phyloP scores from a whole-genome alignment of 1,284 basidiomycete species.

The Coniophora puteana region DNA sequence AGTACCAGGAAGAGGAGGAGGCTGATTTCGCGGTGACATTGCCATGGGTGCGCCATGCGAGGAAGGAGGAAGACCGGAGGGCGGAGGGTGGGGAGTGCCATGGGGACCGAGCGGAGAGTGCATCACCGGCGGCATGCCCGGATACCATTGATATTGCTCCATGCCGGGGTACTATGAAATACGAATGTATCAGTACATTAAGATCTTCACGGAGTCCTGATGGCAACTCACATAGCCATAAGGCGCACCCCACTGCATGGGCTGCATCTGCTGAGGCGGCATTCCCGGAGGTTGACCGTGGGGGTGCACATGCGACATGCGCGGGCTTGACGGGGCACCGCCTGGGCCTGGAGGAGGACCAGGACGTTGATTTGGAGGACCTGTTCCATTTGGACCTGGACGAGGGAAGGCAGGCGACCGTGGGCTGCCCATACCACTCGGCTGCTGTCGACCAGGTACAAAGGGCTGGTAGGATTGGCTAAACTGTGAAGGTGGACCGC shows the following conservation, averaged over 20 bases:
- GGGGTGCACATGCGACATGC: conserved; percentile 54
- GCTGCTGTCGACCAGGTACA: conserved; percentile 38
- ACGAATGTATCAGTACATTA: conserved; percentile 17
- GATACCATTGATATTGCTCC: conserved; percentile 38
- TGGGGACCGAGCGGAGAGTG: conserved; percentile 26
- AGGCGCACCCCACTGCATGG: conserved; percentile 28
- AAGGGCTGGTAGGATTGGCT: conserved; percentile 44
- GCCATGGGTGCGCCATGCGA: too few species aligned
- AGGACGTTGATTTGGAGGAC: conserved; percentile 50
- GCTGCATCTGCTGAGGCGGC: conserved; percentile 39
- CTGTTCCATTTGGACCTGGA: conserved; percentile 58
- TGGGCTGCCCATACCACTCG: conserved; percentile 43
- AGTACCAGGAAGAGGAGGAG: conserved; percentile 57
- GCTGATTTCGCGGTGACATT: conserved; percentile 63
- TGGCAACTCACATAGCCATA: conserved; percentile 41
- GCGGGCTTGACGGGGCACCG: conserved; percentile 53
- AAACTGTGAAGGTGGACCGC: conserved; percentile 37
- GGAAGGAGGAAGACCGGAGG: too few species aligned
- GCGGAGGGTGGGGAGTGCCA: conserved; percentile 38
- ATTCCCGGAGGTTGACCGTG: conserved; percentile 43
- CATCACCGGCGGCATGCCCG: conserved; percentile 27
- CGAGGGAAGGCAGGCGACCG: conserved; percentile 65
- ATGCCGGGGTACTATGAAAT: conserved; percentile 24
- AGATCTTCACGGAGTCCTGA: conserved; percentile 21
- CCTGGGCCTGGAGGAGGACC: conserved; percentile 54